Base-by-base conservation (phyloP, 73 alveolate genomes). In the Stentor roeselii region DNA sequence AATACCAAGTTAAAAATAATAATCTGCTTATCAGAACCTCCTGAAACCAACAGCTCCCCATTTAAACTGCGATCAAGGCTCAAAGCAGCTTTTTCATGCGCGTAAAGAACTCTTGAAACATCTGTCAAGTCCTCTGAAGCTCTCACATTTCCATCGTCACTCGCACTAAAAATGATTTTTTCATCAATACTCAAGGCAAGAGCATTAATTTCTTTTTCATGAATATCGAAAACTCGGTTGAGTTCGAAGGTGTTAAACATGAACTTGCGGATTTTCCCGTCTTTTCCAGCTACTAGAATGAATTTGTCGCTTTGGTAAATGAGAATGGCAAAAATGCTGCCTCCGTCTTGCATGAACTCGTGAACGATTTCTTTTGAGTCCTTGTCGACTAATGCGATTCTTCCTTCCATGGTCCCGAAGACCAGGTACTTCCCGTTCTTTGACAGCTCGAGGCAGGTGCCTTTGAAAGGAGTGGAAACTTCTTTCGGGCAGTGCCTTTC, bases 361-460 rank as follows among this genome's bases (percentile, higher is more conserved):
- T 31, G 15, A 1, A 58, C 27, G 35, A 58, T 31, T 58, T 58
- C 74, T 58, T 58, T 58, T 58, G 15, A 2, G 27, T n/a, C 27
- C n/a, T n/a, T n/a, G n/a, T n/a, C n/a, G 74, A n/a, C 15, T 0
- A 58, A 1, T 0, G 74, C 74, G 2, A 58, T 58, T 1, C 74
- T n/a, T 58, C 74, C 74, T 58, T 58, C 74, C 27, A 21, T n/a
- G 74, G 35, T 58, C 74, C 74, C 74, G 74, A 58, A 58, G 15
- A 58, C 74, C n/a, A n/a, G n/a, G n/a, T n/a, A n/a, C n/a, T n/a
- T n/a, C n/a, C n/a, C n/a, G n/a, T n/a, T n/a, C n/a, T n/a, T n/a
- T n/a, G n/a, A n/a, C n/a, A n/a, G n/a, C n/a, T n/a, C n/a, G n/a
- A n/a, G n/a, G n/a, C n/a, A n/a, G n/a, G n/a, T n/a, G n/a, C n/a